Conservation (phyloP, 2,329 filamentous ascomycete species). For the Fusarium agapanthi region DNA sequence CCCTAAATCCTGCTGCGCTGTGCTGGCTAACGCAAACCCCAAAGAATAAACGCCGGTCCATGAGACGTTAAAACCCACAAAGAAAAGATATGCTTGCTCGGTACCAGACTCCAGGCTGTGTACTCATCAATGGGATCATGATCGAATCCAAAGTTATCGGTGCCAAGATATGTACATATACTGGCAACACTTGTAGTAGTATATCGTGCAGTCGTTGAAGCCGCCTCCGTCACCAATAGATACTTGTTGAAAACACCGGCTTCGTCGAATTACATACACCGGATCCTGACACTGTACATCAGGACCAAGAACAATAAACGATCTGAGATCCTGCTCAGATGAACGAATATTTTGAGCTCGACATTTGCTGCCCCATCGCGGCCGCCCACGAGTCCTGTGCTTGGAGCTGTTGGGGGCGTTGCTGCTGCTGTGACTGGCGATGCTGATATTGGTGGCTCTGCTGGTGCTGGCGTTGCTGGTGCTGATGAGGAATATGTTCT, state of each 20-base stretch:
- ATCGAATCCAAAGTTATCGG: slow-evolving; percentile 10
- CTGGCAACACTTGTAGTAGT: slow-evolving; percentile 5
- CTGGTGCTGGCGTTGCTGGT: slow-evolving; percentile 21
- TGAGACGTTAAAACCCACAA: slow-evolving; percentile 26
- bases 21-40: slow-evolving; percentile 1
- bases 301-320: slow-evolving; percentile 17
- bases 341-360: slow-evolving; percentile 45
- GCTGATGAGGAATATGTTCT: slow-evolving; percentile 40
- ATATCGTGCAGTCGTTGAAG: slow-evolving; percentile 29
- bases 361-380: slow-evolving; percentile 44
- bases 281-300: neutral
- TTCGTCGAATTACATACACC: slow-evolving; percentile 14
- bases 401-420: slow-evolving; percentile 29
- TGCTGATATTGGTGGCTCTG: slow-evolving; percentile 19
- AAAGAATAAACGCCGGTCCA: slow-evolving; percentile 38
- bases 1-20: neutral
- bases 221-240: neutral
- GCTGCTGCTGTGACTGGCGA: slow-evolving; percentile 20
- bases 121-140: slow-evolving; percentile 22
- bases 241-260: slow-evolving; percentile 18
- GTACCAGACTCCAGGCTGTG: slow-evolving; percentile 38
- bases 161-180: neutral
- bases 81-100: slow-evolving; percentile 24
- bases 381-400: slow-evolving; percentile 50
- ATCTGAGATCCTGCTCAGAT: slow-evolving; percentile 42